Percentiles rank a stretch among this genome's conserved stretches.
These are phyloP conservation scores for Epichloe amarillans DNA, from an alignment of 2,329 filamentous ascomycete genomes.

Conservation along the genomic window DNA sequence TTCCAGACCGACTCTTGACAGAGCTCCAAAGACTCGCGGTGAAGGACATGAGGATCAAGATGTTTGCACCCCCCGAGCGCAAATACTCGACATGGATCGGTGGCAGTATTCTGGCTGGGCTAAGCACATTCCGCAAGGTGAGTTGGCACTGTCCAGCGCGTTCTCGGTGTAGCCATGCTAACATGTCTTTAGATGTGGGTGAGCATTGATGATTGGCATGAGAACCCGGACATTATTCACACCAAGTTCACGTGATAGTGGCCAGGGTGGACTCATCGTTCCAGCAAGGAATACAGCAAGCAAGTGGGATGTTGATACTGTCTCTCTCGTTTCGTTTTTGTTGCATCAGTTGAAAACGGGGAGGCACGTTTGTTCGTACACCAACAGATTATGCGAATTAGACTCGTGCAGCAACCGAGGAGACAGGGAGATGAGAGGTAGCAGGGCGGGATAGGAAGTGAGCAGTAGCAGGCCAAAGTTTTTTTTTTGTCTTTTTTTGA, in stretches of 20 bases:
- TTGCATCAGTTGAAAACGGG: too few relatives aligned
- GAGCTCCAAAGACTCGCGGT: slow-evolving; percentile 90
- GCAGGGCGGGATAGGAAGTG: slow-evolving; percentile 1
- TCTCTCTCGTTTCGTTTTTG: too few relatives aligned
- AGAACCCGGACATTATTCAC: slow-evolving; percentile 98
- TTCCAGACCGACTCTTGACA: slow-evolving; percentile 80
- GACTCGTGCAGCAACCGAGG: too few relatives aligned
- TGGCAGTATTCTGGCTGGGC: slow-evolving; percentile 86
- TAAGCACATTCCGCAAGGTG: slow-evolving; percentile 98
- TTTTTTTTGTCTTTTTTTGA: slow-evolving; percentile 6
- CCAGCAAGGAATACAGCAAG: too few relatives aligned
- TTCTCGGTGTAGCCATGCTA: slow-evolving; percentile 4
- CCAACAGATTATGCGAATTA: too few relatives aligned
- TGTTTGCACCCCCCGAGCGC: slow-evolving; percentile 91
- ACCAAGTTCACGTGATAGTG: slow-evolving; percentile 73
- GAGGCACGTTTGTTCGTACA: too few relatives aligned
- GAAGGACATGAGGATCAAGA: slow-evolving; percentile 99
- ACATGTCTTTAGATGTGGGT: slow-evolving; percentile 76
- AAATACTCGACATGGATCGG: slow-evolving; percentile 99
- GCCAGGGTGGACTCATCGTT: neutral
- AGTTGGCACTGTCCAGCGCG: slow-evolving; percentile 14
- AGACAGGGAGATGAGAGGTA: too few relatives aligned
- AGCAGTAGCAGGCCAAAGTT: neutral
- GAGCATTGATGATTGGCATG: slow-evolving; percentile 98
- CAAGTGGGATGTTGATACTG: too few relatives aligned